Conservation (phyloP, 2,329 filamentous ascomycete genomes). For the Dactylellina leptospora region DNA sequence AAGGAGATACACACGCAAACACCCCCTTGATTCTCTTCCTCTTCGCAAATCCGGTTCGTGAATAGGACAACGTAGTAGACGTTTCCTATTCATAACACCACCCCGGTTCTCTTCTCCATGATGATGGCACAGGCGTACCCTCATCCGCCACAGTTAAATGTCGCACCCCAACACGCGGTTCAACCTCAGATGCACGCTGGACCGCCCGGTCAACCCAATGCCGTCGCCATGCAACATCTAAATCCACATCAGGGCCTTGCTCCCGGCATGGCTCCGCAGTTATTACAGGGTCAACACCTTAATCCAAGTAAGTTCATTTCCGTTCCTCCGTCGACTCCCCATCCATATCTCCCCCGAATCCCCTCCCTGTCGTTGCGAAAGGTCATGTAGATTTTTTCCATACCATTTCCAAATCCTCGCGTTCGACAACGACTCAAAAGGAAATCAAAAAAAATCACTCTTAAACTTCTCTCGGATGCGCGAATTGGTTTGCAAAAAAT, state of each 20-base stretch:
- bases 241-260: constrained; percentile 54
- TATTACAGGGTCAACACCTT: constrained; percentile 40
- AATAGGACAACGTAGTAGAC: constrained; percentile 49
- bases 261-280: constrained; percentile 47
- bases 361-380: constrained; percentile 40
- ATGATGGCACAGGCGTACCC: constrained; percentile 57
- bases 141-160: constrained; percentile 56
- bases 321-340: not conserved
- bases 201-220: constrained; percentile 56
- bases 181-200: constrained; percentile 57
- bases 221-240: constrained; percentile 56
- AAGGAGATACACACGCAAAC: constrained; percentile 27
- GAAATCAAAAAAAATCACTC: constrained; percentile 17
- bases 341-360: not conserved
- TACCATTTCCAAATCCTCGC: constrained; percentile 25
- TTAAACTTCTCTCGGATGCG: constrained; percentile 46
- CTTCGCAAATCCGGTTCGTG: constrained; percentile 29
- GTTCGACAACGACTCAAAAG: constrained; percentile 18
- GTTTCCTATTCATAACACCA: constrained; percentile 39
- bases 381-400: constrained; percentile 42
- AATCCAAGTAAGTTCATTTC: constrained; percentile 39
- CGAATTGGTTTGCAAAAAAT: constrained; percentile 47
- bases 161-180: constrained; percentile 56
- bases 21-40: not conserved
- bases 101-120: constrained; percentile 45